Conservation (phyloP, 2,329 filamentous ascomycete species). For the Nannizziopsis arthrosporioides region DNA sequence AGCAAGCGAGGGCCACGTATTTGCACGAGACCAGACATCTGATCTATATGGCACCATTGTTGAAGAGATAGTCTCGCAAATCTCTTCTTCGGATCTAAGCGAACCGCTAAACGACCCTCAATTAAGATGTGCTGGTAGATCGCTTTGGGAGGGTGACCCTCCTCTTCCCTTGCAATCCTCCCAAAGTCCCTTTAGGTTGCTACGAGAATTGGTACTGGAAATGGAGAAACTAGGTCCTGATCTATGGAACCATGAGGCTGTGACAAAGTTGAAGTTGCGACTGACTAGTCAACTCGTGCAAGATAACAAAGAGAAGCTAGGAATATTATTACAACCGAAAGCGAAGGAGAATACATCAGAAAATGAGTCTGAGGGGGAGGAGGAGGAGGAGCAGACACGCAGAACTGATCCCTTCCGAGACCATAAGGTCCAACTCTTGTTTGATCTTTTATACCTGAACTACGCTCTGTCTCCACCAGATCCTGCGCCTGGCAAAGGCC, state of each 20-base stretch:
- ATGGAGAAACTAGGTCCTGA: slow-evolving; percentile 66
- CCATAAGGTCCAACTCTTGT: slow-evolving; percentile 29
- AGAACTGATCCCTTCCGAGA: slow-evolving; percentile 16
- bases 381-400: slow-evolving; percentile 7
- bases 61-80: slow-evolving; percentile 36
- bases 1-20: slow-evolving; percentile 27
- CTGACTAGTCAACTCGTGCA: slow-evolving; percentile 41
- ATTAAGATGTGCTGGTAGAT: slow-evolving; percentile 47
- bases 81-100: slow-evolving; percentile 34
- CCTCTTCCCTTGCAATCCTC: slow-evolving; percentile 68
- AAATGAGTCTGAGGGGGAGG: background rate
- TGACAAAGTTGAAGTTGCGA: slow-evolving; percentile 50
- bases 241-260: slow-evolving; percentile 64
- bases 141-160: slow-evolving; percentile 70
- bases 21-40: slow-evolving; percentile 51
- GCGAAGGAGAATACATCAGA: background rate
- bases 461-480: slow-evolving; percentile 30
- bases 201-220: slow-evolving; percentile 51
- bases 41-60: slow-evolving; percentile 54
- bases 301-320: slow-evolving; percentile 10
- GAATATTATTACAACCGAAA: background rate
- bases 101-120: slow-evolving; percentile 33
- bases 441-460: slow-evolving; percentile 27
- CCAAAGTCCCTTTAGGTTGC: slow-evolving; percentile 57
- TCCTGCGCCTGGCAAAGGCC: background rate